Conservation (phyloP, 1,139 yeast species). For the Blastobotrys serpentis region DNA sequence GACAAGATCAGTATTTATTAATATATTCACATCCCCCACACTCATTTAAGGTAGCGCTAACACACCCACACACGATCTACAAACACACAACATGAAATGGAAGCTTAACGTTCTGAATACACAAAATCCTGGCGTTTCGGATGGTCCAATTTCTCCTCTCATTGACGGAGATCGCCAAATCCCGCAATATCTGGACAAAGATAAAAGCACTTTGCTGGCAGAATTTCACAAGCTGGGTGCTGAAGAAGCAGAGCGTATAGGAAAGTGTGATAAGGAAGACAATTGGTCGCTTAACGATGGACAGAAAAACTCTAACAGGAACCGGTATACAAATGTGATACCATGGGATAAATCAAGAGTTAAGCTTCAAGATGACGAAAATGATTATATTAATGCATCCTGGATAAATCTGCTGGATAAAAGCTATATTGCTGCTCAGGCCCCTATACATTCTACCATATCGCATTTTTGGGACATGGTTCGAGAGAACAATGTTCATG, state of each 20-base stretch:
- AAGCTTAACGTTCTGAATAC: slow-evolving; percentile 5
- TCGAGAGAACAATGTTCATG: slow-evolving; percentile 45
- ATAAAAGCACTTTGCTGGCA: background rate
- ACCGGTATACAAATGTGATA: slow-evolving; percentile 55
- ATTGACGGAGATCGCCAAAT: background rate
- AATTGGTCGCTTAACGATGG: slow-evolving; percentile 9
- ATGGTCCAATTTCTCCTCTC: slow-evolving; percentile 6
- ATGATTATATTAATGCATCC: slow-evolving; percentile 52
- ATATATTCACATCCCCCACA: background rate
- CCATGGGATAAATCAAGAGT: slow-evolving; percentile 63
- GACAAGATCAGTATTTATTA: background rate
- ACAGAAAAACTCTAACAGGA: slow-evolving; percentile 38
- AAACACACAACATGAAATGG: too few relatives aligned
- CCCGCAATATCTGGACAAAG: slow-evolving; percentile 10
- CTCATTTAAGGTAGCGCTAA: too few relatives aligned
- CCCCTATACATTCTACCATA: slow-evolving; percentile 65
- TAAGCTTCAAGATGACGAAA: slow-evolving; percentile 37
- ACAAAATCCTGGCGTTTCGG: background rate
- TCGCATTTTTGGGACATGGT: slow-evolving; percentile 89
- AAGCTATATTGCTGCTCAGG: slow-evolving; percentile 61
- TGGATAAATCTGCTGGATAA: slow-evolving; percentile 37
- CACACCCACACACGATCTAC: too few relatives aligned
- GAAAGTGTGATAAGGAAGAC: slow-evolving; percentile 5
- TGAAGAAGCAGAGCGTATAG: slow-evolving; percentile 5
- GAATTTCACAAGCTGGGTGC: slow-evolving; percentile 7